Base-by-base conservation (phyloP, 2,329 filamentous ascomycete genomes). In the Niveomyces coronatus region DNA sequence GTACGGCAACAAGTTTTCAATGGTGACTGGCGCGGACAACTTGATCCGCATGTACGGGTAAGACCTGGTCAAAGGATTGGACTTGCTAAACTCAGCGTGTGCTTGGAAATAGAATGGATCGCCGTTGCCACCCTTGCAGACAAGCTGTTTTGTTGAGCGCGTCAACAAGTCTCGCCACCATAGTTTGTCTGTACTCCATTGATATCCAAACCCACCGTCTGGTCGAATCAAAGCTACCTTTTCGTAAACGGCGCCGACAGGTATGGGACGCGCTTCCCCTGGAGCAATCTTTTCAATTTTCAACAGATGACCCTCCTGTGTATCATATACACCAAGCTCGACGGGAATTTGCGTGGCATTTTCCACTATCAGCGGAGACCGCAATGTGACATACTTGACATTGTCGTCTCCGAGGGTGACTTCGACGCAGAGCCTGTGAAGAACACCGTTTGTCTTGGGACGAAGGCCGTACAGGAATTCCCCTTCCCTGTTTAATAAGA, bases 231-330 rank as follows among this genome's bases (percentile, higher is more conserved):
- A 73, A 7, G 94, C 67, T 1, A 82, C 86, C 62, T 96, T 93
- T 62, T 93, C 74, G 54, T 81, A 96, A 1, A 84, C 87, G 2
- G 89, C 87, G 11, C 91, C 93, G 6, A 98, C 87, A 1, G 91
- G 91, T 9, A 87, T 85, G 8, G 91, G 89, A 14, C 87, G 76
- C 37, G 81, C 81, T 55, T 95, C 88, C 1, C 93, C 91, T 1
- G 91, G 93, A 0, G 86, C 74, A 40, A 98, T 89, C 65, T 96
- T 96, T 62, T 98, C 93, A 45, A 98, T 95, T 65, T 95, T 96
- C 46, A 96, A 74, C 14, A 98, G 68, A 56, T 95, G 82, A 1
- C 88, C 88, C 41, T 94, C 82, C 44, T 85, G 76, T 0, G 79
- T 78, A 56, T 89, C 91, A 54, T 85, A 95, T 13, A 98, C 79